Conservation (phyloP, 306 rosid species). For the Inga oerstediana region DNA sequence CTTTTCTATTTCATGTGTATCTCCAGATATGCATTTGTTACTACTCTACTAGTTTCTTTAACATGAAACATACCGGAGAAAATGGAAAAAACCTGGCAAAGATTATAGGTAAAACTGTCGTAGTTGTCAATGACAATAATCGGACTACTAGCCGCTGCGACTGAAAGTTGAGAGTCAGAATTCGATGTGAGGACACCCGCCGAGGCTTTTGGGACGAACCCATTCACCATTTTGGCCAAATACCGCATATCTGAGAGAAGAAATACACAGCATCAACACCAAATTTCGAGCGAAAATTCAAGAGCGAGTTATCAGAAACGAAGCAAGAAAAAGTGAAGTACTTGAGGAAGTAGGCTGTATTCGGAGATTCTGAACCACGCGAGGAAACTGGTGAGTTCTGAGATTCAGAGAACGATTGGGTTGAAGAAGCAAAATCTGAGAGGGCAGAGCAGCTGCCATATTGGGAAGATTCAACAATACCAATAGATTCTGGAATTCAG, state of each 20-base stretch:
- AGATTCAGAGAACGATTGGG: conserved; percentile 20
- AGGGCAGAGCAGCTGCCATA: conserved; percentile 42
- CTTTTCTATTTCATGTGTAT: not conserved
- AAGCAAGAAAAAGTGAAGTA: not conserved
- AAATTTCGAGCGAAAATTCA: not conserved
- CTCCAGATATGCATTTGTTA: not conserved
- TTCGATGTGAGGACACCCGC: conserved; percentile 6
- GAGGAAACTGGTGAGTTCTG: conserved; percentile 30
- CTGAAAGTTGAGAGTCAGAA: conserved; percentile 22
- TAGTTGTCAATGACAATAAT: conserved; percentile 57
- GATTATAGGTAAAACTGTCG: conserved; percentile 91
- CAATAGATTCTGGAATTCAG: not conserved
- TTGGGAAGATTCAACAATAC: not conserved
- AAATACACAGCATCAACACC: not conserved
- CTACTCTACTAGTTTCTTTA: not conserved
- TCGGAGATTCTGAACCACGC: not conserved
- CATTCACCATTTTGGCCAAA: conserved; percentile 38
- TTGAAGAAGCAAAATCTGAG: conserved; percentile 28
- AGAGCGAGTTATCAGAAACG: not conserved
- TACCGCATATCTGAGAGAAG: conserved; percentile 28
- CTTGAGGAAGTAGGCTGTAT: not conserved
- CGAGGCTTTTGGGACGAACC: conserved; percentile 49
- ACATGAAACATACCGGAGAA: not conserved
- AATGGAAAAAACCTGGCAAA: conserved; percentile 68
- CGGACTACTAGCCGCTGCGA: conserved; percentile 32